Evolutionary conservation across 2,329 filamentous ascomycete genomes (phyloP), one percentile per base, ranked within the genome.

Genomic region (Colletotrichum lini): DNA sequence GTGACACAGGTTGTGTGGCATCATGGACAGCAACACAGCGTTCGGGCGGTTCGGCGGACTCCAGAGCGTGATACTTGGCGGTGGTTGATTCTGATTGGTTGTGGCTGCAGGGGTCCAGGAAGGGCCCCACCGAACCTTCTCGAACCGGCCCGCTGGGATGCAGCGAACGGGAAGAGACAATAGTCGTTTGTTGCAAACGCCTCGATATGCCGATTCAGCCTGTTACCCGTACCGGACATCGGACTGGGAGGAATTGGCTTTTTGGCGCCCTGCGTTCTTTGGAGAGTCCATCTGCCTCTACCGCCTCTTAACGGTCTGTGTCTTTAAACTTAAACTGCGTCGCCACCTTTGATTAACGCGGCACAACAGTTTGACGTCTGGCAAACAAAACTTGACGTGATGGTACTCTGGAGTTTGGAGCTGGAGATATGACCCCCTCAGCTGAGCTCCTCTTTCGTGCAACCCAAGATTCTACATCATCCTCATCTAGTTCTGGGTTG

Each of bases 101-200:
- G 9, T 2, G 7, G 30, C 9, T 40, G 42, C 65, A 71, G 65
- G 70, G 64, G 69, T 30, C 49, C 59, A 60, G 56, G 52, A 63
- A 44, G 53, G 54, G 78, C 76, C 80, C 82, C 82, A 84, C 82
- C 80, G 82, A 84, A 84, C 75, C 80, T 84, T 84, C 83, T 82
- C 83, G 83, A 84, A 84, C 76, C 76, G 67, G 69, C 54, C 73
- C 47, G 73, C 63, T 70, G 73, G 72, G 67, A 63, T 64, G 73
- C 58, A 65, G 52, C 58, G 45, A 38, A 59, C 52, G 56, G 38
- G 53, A 49, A 58, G 53, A 49, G 47, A 53, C 47, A 44, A 53
- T 52, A 63, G 53, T 70, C 74, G 67, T 72, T 83, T 82, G 73
- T 59, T 79, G 79, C 80, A 84, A 77, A 62, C 53, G 60, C 78